Percentiles rank a stretch among this genome's conserved stretches.
Evolutionary conservation across 306 rosid species (phyloP).

Genomic region (Vachellia pachyceras): DNA sequence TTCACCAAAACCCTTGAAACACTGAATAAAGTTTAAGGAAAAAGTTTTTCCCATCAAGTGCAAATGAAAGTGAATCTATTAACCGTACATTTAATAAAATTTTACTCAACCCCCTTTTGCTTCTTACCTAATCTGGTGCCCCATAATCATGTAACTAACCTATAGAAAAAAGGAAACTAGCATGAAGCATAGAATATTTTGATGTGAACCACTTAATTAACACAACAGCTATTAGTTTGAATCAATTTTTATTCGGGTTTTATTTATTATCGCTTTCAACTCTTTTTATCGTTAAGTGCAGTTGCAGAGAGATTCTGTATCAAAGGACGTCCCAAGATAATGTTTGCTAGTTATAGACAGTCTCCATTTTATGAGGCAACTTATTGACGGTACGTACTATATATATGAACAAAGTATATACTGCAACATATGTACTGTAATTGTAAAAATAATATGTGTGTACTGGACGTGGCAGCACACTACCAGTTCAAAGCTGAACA

Average conservation of each 20-base stretch:
- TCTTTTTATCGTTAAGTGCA: neutral
- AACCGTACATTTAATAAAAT: neutral
- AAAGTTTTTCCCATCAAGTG: slow-evolving; percentile 26
- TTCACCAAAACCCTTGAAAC: slow-evolving; percentile 18
- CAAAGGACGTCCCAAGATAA: slow-evolving; percentile 1
- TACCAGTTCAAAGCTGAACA: slow-evolving; percentile 11
- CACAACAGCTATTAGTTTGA: neutral
- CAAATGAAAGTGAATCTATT: neutral
- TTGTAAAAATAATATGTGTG: slow-evolving; percentile 11
- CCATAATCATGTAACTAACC: neutral
- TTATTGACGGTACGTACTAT: slow-evolving; percentile 21
- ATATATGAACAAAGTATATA: neutral
- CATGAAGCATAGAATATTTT: neutral
- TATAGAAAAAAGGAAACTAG: slow-evolving; percentile 6
- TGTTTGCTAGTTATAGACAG: slow-evolving; percentile 28
- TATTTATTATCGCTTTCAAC: neutral
- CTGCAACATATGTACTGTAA: slow-evolving; percentile 21
- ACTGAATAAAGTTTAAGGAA: neutral
- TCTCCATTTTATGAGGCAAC: slow-evolving; percentile 42
- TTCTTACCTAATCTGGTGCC: slow-evolving; percentile 6
- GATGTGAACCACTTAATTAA: neutral
- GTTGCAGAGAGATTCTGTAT: slow-evolving; percentile 9
- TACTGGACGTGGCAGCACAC: neutral
- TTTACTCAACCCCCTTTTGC: slow-evolving; percentile 1
- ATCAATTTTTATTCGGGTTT: slow-evolving; percentile 24